Evolutionary conservation across 176 grass and related monocot species (phyloP).

Genomic region (Aechmea fasciata): DNA sequence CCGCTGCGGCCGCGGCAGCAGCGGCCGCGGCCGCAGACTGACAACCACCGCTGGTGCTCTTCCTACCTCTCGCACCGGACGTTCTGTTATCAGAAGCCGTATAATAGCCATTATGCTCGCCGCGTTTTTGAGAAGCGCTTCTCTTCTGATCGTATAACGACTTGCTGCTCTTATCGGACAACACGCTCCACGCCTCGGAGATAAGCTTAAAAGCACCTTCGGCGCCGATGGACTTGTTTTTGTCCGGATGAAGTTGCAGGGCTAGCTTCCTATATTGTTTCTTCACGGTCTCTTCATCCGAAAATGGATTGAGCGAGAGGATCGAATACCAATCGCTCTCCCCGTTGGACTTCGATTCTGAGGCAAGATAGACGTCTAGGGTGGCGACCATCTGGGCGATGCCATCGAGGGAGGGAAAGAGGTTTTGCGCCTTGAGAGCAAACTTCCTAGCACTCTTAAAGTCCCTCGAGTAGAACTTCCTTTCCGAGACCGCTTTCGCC

Average conservation of each 20-base stretch:
- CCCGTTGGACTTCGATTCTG: constrained; percentile 58
- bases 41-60: constrained; percentile 10
- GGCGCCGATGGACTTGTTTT: constrained; percentile 78
- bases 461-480: constrained; percentile 53
- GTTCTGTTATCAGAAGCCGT: constrained; percentile 39
- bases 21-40: background rate
- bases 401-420: constrained; percentile 68
- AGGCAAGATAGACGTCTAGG: constrained; percentile 75
- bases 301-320: constrained; percentile 49
- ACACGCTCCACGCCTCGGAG: constrained; percentile 79
- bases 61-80: constrained; percentile 58
- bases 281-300: constrained; percentile 82
- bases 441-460: constrained; percentile 61
- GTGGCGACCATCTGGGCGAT: constrained; percentile 79
- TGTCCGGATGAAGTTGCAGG: constrained; percentile 83
- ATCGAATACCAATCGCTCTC: constrained; percentile 87
- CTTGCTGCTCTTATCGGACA: constrained; percentile 74
- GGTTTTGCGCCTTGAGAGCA: constrained; percentile 69
- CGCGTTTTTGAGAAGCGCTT: constrained; percentile 16
- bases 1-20: constrained; percentile 18
- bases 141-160: constrained; percentile 65
- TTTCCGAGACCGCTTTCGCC: constrained; percentile 61
- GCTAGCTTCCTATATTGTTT: constrained; percentile 83
- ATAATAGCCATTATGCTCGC: constrained; percentile 58
- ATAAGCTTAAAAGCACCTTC: constrained; percentile 80